Evolutionary conservation across 306 rosid species (phyloP), one percentile per base, ranked within the genome.

Genomic region (Leucaena leucocephala): DNA sequence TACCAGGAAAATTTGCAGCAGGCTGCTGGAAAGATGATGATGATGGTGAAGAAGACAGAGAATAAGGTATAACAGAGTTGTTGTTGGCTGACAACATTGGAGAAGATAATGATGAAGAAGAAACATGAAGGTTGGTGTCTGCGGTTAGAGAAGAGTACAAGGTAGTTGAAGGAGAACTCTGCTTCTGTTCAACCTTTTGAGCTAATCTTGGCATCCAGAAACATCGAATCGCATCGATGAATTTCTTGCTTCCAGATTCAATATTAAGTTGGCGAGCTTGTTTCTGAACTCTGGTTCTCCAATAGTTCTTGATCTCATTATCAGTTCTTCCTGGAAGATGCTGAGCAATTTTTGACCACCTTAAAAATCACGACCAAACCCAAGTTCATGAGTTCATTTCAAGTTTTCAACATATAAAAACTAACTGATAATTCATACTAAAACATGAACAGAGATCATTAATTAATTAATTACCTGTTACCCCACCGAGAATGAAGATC

Each of bases 401-500:
- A 21, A 27, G 27, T 27, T 19, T 7, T 12, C 62, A 55, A 55
- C 33, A n/a, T 3, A 55, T 27, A 16, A 21, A 50, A 16, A 11
- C 16, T 15, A 50, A 54, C 2, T 17, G 6, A 22, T 6, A 54
- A 17, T 6, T 21, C 1, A 17, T 55, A 7, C 12, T 2, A n/a
- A 2, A 17, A 55, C 27, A 52, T 52, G 62, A 19, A 19, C 12
- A 55, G 34, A 55, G 34, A 7, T n/a, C 33, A 19, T 17, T 19
- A 9, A 19, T 19, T 19, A 7, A 8, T 15, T 7, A 55, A 19
- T 80, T 73, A 94, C 98, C 94, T 93, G 54, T 95, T 95, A 48
- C 98, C 98, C 96, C 90, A 92, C 80, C 89, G 90, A 82, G 98
- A 90, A 77, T 95, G 98, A 76, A 95, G 98, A 75, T 95, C 96